Evolutionary conservation across 768 basidiomycete species (phyloP), one percentile per base, ranked within the genome.

Genomic region (Amylocystis lapponica): DNA sequence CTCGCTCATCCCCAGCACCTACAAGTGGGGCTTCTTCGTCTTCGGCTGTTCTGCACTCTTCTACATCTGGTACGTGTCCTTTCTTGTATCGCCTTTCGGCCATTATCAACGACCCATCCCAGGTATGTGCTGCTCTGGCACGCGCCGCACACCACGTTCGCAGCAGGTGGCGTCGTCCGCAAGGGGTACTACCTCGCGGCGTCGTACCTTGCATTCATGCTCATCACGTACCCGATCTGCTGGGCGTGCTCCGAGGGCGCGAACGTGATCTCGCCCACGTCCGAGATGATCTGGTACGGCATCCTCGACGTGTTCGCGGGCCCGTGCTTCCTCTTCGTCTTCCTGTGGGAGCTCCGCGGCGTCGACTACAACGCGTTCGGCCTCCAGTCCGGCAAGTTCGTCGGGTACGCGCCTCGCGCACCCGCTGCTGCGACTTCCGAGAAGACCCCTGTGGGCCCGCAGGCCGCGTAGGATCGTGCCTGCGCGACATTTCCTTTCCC

Each of bases 231-330:
- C 59, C 75, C 79, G 8, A 66, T 81, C 46, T 67, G 66, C 25
- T 81, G 78, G 79, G 79, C 68, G 41, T 57, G 71, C 32, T 66
- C 67, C n/a, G 79, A 79, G 43, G 77, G 78, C 26, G 63, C 64
- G 4, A 73, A 78, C 56, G 63, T 63, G 27, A 74, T 82, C 53
- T 57, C 67, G 1, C 68, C 74, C 23, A 66, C 69, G 36, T 57
- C 63, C 16, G 78, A 81, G 59, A 79, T 78, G 75, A 59, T 76
- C 32, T 74, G 67, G 53, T 78, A 79, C 56, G 73, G 76, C 40
- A 64, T 79, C 41, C 65, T 72, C 37, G 70, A 72, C 48, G 40
- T 72, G 23, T 9, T 70, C 41, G 55, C 67, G 4, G 69, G 60
- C 1, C 71, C 70, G 1, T 22, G 70, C 27, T 71, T 70, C 57